Evolutionary conservation across 306 rosid genomes (phyloP).

Genomic region (Cucurbita argyrosperma): DNA sequence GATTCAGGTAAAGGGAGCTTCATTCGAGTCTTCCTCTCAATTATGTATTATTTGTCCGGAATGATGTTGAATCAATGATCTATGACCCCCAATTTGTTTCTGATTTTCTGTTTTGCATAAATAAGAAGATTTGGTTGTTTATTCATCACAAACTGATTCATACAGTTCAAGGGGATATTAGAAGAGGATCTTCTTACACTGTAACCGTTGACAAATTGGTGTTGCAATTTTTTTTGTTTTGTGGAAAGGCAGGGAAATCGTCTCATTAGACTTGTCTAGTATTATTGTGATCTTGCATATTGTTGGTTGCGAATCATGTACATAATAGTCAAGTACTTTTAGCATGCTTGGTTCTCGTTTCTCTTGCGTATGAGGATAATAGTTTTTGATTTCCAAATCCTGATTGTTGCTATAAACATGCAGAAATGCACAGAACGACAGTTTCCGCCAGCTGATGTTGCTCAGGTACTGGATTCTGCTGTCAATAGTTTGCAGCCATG

Average conservation of each 20-base stretch:
- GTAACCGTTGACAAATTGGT: neutral
- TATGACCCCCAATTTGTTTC: neutral
- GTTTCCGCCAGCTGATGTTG: conserved; percentile 83
- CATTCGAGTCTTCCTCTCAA: neutral
- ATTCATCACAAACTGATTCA: neutral
- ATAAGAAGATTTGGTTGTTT: neutral
- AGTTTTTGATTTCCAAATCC: neutral
- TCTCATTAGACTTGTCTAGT: neutral
- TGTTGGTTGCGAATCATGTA: neutral
- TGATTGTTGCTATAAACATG: conserved; percentile 13
- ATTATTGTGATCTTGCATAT: neutral
- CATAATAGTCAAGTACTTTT: conserved; percentile 1
- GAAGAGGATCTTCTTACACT: neutral
- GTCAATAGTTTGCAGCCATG: conserved; percentile 61
- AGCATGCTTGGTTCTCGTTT: neutral
- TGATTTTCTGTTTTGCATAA: neutral
- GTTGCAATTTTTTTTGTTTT: neutral
- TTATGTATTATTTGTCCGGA: neutral
- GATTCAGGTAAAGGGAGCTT: conserved; percentile 53
- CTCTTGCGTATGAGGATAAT: neutral
- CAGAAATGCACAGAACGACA: conserved; percentile 95
- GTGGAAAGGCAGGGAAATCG: neutral
- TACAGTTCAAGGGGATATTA: neutral
- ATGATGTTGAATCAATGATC: neutral
- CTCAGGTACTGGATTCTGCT: conserved; percentile 73